Conservation (phyloP, 179 eudicot genomes). For the Silene vulgaris region DNA sequence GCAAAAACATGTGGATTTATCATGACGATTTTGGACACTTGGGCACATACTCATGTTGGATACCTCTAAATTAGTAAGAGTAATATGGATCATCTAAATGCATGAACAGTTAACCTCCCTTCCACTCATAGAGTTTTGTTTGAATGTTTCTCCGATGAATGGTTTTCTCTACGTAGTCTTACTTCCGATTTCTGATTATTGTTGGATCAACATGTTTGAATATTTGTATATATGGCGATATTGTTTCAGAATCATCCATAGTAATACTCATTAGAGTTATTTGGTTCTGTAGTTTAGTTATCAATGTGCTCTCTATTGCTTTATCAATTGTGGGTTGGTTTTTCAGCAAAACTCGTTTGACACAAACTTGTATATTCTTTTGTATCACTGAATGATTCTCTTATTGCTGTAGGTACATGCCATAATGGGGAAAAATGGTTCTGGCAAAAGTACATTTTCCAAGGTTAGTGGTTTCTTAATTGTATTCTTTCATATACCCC, state of each 20-base stretch:
- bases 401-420: conserved; percentile 62
- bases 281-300: background rate
- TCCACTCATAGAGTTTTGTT: background rate
- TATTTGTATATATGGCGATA: background rate
- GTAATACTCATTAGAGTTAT: background rate
- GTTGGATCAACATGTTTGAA: conserved; percentile 1
- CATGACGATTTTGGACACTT: background rate
- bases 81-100: background rate
- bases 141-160: background rate
- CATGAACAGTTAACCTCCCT: background rate
- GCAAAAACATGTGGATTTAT: background rate
- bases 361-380: background rate
- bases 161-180: conserved; percentile 1
- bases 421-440: conserved; percentile 98
- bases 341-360: background rate
- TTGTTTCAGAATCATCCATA: background rate
- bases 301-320: background rate
- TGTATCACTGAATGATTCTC: background rate
- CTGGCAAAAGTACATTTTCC: conserved; percentile 95
- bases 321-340: background rate
- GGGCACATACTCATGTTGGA: background rate
- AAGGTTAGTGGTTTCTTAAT: conserved; percentile 46
- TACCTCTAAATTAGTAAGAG: background rate
- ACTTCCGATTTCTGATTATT: background rate
- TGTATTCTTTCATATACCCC: background rate